Percentiles rank a stretch among this genome's conserved stretches.
Conservation (phyloP, 1,139 yeast species). For the Diutina scorzettiae region DNA sequence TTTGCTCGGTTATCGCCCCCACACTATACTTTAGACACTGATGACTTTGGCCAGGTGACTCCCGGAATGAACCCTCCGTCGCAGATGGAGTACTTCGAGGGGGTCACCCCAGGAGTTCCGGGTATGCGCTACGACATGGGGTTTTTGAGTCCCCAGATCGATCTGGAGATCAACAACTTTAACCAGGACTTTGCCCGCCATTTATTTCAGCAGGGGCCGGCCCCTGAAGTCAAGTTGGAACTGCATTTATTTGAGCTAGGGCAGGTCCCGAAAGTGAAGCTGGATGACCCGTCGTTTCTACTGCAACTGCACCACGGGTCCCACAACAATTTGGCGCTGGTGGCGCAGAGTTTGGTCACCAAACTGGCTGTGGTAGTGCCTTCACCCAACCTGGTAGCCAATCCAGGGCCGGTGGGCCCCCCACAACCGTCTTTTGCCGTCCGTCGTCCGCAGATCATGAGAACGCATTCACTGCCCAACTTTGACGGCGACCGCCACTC, state of each 20-base stretch:
- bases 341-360: neutral
- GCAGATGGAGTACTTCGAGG: neutral
- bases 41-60: constrained; percentile 4
- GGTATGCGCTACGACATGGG: constrained; percentile 2
- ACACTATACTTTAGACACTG: constrained; percentile 2
- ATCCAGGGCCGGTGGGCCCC: neutral
- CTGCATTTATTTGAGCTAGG: neutral
- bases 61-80: constrained; percentile 4
- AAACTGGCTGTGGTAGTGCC: neutral
- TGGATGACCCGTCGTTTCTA: neutral
- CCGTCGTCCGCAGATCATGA: neutral
- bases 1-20: neutral
- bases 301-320: neutral
- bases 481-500: constrained; percentile 4
- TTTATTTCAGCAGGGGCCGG: neutral
- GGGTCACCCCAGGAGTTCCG: constrained; percentile 5
- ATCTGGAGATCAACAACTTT: neutral
- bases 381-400: neutral
- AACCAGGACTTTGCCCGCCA: constrained; percentile 1
- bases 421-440: constrained; percentile 5
- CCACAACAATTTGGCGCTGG: neutral
- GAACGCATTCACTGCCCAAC: constrained; percentile 3
- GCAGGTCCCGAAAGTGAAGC: neutral
- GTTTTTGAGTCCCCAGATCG: constrained; percentile 1
- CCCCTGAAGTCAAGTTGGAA: neutral